Base-by-base conservation (phyloP, 176 grass and related monocot genomes). In the Elymus sibiricus region DNA sequence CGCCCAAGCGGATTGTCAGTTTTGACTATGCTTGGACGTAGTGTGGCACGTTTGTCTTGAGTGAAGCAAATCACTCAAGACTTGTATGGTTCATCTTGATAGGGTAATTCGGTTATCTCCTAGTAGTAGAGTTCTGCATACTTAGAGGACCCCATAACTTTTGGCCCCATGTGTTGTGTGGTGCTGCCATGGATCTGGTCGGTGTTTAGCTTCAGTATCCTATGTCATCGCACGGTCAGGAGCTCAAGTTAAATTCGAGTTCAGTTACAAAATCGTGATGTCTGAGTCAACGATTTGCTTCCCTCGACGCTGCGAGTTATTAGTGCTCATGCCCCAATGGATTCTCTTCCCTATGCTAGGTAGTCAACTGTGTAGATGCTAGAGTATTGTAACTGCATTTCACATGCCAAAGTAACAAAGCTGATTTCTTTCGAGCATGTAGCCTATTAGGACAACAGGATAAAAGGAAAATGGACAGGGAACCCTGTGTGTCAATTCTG, bases 201-300 rank as follows among this genome's bases (percentile, higher is more conserved):
- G 34, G 28, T 51, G 51, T 14, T 84, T 28, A 21, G 53, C 69
- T 64, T 56, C 76, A 61, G 66, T n/a, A 81, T 64, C 77, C n/a
- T 25, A 79, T 80, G 82, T 17, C 29, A 25, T 85, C 61, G 68
- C 73, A 67, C 67, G 73, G 13, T 55, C 31, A 78, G 14, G 28
- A 44, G 47, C 47, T 51, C 16, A 27, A 27, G 31, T 85, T 85
- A 47, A 56, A 2, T 32, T 87, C 34, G 17, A 70, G 81, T 47
- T 62, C 62, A 77, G 49, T 31, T 77, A 24, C 46, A 63, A 32
- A 60, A 43, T 85, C 5, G 1, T 65, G 27, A 82, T 66, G 4
- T 26, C 47, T 64, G 64, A 55, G 85, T 88, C 89, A 91, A 91
- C 63, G 51, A 85, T 77, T 77, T 74, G 62, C 89, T 81, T 31